These are phyloP conservation scores for Psidium guajava DNA, from an alignment of 345 rosid species.

Conservation along the genomic window DNA sequence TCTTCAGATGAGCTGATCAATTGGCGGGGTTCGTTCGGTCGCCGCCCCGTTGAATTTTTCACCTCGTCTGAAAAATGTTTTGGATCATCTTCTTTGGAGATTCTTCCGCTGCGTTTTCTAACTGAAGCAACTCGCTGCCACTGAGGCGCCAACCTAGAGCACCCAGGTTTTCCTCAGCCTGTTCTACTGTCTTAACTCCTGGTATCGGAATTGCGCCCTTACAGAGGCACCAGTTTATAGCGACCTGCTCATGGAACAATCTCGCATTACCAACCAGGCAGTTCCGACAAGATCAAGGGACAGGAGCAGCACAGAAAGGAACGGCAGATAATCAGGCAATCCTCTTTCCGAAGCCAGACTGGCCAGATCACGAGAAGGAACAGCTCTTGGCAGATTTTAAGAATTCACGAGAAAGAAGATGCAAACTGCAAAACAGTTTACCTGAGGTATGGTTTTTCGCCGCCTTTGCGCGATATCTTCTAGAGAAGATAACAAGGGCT, in stretches of 20 bases:
- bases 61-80: slow-evolving; percentile 79
- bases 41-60: not conserved
- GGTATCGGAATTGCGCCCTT: slow-evolving; percentile 87
- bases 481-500: slow-evolving; percentile 42
- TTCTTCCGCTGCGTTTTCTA: slow-evolving; percentile 54
- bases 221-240: slow-evolving; percentile 91
- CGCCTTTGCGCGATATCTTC: slow-evolving; percentile 46
- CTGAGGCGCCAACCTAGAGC: slow-evolving; percentile 74
- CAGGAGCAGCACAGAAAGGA: not conserved
- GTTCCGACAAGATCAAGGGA: not conserved
- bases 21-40: not conserved
- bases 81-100: slow-evolving; percentile 78
- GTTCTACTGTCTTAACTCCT: slow-evolving; percentile 63
- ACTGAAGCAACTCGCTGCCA: slow-evolving; percentile 53
- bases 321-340: not conserved
- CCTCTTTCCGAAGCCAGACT: not conserved
- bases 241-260: slow-evolving; percentile 34
- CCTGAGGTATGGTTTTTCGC: slow-evolving; percentile 66
- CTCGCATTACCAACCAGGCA: not conserved
- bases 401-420: not conserved
- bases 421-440: not conserved
- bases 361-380: not conserved
- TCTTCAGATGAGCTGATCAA: not conserved
- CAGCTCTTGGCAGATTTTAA: not conserved
- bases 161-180: slow-evolving; percentile 77